Base-by-base conservation (phyloP, 2,329 filamentous ascomycete genomes). In the Moelleriella libera region DNA sequence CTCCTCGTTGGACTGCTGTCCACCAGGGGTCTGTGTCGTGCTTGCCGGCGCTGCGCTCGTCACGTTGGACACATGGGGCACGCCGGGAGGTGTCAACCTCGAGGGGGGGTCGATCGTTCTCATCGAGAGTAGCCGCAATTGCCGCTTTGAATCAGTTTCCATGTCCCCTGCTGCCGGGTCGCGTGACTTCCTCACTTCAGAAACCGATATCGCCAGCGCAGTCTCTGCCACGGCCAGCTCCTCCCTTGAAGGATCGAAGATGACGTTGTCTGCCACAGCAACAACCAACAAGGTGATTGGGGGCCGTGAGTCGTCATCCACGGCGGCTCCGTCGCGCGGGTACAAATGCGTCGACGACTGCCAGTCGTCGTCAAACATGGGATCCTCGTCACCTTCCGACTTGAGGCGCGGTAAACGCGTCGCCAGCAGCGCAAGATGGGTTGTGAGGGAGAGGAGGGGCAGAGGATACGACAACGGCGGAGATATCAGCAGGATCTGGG, bases 351-450 rank as follows among this genome's bases (percentile, higher is more conserved):
- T 74, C 1, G 88, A 82, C 12, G 84, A 85, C 53, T 85, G 87
- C 92, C 92, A 98, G 68, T 98, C 92, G 67, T 98, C 92, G 68
- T 96, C 85, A 66, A 98, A 98, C 61, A 96, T 82, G 10, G 92
- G 92, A 57, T 98, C 92, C 68, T 98, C 92, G 66, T 97, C 90
- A 49, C 79, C 78, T 63, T 94, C 85, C 1, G 89, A 96, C 62
- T 87, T 87, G 46, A 96, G 73, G 30, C 81, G 77, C 6, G 92
- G 92, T 3, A 97, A 74, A 53, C 85, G 82, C 6, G 92, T 90
- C 31, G 86, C 82, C 52, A 96, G 80, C 44, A 98, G 83, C 3
- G 92, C 92, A 51, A 98, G 82, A 63, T 98, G 89, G 44, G 87
- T 90, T 21, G 92, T 94, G 49, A 97, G 76, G 32, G 88, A 95